A percentile compares a stretch with the other conserved stretches of the same genome.
phyloP scores from a whole-genome alignment of 768 basidiomycete genomes.

The Fibroporia radiculosa region DNA sequence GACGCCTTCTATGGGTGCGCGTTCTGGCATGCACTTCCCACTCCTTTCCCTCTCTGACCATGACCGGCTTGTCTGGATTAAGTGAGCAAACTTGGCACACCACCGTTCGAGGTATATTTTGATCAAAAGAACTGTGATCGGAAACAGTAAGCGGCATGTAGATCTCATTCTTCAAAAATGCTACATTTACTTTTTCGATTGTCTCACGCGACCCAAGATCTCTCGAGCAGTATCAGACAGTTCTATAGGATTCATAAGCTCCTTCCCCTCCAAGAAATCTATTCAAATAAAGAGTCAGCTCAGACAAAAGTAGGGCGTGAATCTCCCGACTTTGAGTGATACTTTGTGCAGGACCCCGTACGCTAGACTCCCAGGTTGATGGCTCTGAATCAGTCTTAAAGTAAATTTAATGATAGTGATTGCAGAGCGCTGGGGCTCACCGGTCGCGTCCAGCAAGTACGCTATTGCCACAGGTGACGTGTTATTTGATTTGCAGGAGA shows the following conservation, averaged over 20 bases:
- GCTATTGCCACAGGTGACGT: constrained; percentile 28
- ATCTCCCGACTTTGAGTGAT: constrained; percentile 38
- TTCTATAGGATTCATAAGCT: constrained; percentile 48
- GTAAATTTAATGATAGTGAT: neutral
- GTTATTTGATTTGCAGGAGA: constrained; percentile 7
- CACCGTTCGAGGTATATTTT: constrained; percentile 36
- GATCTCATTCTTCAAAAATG: no score
- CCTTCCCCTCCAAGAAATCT: constrained; percentile 49
- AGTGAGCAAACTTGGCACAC: constrained; percentile 59
- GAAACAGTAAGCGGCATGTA: no score
- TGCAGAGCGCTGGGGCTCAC: constrained; percentile 26
- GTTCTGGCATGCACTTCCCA: constrained; percentile 56
- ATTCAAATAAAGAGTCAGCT: neutral
- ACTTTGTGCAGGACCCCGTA: constrained; percentile 40
- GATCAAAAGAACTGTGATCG: no score
- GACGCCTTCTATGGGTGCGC: constrained; percentile 43
- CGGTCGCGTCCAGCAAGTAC: constrained; percentile 66
- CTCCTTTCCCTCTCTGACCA: constrained; percentile 48
- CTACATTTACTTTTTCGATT: no score
- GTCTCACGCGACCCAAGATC: constrained; percentile 45
- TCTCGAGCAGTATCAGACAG: constrained; percentile 48
- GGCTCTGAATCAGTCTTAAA: constrained; percentile 33
- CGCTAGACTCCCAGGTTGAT: constrained; percentile 50
- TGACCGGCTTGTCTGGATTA: constrained; percentile 46
- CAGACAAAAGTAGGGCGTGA: neutral